Conservation (phyloP, 176 grass and related monocot genomes). For the Rhipidocladum racemiflorum region DNA sequence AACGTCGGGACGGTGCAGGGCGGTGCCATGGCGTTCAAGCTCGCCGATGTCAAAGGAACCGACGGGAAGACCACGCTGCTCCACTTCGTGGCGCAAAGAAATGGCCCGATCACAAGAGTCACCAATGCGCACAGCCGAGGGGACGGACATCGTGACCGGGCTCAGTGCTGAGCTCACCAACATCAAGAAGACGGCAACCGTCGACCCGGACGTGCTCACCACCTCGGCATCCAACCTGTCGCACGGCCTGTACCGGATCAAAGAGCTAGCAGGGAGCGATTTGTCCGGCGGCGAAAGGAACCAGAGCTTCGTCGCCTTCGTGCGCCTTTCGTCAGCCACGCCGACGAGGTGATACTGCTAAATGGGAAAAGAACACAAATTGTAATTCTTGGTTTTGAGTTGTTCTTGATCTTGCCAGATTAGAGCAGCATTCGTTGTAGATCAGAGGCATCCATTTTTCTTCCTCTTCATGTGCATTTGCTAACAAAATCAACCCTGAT, state of each 20-base stretch:
- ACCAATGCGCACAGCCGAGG: conserved; percentile 23
- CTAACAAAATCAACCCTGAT: not conserved
- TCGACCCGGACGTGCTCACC: conserved; percentile 79
- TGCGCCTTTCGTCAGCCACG: conserved; percentile 55
- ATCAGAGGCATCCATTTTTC: not conserved
- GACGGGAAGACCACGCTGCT: conserved; percentile 94
- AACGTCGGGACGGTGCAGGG: conserved; percentile 78
- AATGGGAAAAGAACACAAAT: not conserved
- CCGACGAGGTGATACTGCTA: conserved; percentile 40
- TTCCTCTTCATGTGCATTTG: not conserved
- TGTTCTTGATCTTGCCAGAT: conserved; percentile 10
- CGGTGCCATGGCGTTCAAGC: conserved; percentile 94
- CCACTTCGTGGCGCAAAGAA: conserved; percentile 88
- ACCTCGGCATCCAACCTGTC: conserved; percentile 63
- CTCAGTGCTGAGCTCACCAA: conserved; percentile 74
- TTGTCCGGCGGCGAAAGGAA: conserved; percentile 27
- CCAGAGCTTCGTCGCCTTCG: conserved; percentile 46
- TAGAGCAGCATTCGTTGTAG: conserved; percentile 20
- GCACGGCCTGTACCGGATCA: conserved; percentile 56
- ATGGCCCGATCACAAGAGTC: conserved; percentile 58
- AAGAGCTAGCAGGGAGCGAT: conserved; percentile 37
- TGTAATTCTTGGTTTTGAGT: conserved; percentile 29
- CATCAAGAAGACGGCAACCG: conserved; percentile 72
- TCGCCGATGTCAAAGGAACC: conserved; percentile 87
- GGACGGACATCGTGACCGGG: conserved; percentile 57